phyloP scores from a whole-genome alignment of 2,329 filamentous ascomycete species.

The Sporothrix curviconia region DNA sequence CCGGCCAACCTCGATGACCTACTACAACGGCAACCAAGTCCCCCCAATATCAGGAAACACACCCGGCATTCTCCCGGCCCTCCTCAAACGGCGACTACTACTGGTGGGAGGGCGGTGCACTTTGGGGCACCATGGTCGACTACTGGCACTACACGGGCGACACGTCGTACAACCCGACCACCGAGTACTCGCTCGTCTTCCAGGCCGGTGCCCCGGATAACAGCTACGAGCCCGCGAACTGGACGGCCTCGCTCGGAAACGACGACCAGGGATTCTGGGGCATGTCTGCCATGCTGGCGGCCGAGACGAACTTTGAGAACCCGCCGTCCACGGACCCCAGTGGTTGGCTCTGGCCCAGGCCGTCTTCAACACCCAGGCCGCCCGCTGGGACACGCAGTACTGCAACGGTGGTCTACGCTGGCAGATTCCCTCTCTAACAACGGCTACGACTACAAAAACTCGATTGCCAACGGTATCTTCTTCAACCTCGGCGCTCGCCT shows the following conservation, averaged over 20 bases:
- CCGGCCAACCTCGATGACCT: constrained; percentile 44
- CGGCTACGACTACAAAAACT: constrained; percentile 65
- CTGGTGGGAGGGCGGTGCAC: constrained; percentile 73
- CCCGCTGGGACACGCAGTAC: constrained; percentile 54
- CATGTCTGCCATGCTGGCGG: constrained; percentile 62
- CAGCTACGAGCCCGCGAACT: constrained; percentile 72
- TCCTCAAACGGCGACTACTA: constrained; percentile 53
- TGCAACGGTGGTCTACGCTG: constrained; percentile 72
- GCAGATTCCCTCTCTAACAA: constrained; percentile 82
- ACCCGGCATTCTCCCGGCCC: constrained; percentile 52
- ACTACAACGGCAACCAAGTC: constrained; percentile 42
- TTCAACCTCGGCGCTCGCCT: constrained; percentile 53
- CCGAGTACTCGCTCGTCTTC: constrained; percentile 60
- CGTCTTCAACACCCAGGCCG: constrained; percentile 72
- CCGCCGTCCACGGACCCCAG: constrained; percentile 51
- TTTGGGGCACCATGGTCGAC: constrained; percentile 66
- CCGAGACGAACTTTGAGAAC: constrained; percentile 61
- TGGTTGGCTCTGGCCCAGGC: constrained; percentile 70
- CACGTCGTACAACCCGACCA: constrained; percentile 66
- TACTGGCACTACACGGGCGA: constrained; percentile 56
- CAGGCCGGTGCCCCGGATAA: constrained; percentile 63
- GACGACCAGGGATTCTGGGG: constrained; percentile 74
- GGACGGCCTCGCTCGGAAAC: constrained; percentile 58
- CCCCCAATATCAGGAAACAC: no score
- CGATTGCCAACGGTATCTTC: constrained; percentile 45